Evolutionary conservation across 2,329 filamentous ascomycete genomes (phyloP).

Genomic region (Aspergillus eucalypticola): DNA sequence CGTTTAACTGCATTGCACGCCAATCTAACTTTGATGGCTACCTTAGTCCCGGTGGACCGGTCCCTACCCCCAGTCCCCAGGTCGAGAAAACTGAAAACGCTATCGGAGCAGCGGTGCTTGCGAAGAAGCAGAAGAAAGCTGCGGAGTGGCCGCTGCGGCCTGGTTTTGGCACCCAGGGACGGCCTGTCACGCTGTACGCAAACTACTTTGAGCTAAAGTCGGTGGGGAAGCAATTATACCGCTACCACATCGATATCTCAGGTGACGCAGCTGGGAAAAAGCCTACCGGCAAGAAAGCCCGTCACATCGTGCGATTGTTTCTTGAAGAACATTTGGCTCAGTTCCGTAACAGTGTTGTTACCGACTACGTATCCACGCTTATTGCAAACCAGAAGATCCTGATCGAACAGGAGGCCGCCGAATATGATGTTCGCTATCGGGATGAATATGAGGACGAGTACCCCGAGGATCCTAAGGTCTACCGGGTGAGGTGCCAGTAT

Average conservation of each 20-base stretch:
- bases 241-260: conserved; percentile 43
- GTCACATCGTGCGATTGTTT: conserved; percentile 51
- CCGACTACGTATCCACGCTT: conserved; percentile 43
- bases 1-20: background rate
- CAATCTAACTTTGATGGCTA: background rate
- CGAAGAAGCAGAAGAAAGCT: conserved; percentile 18
- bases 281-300: conserved; percentile 46
- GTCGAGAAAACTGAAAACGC: conserved; percentile 32
- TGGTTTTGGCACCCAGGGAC: conserved; percentile 39
- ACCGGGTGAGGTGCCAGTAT: conserved; percentile 37
- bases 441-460: conserved; percentile 39
- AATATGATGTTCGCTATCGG: conserved; percentile 36
- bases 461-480: conserved; percentile 32
- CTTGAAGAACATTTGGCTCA: conserved; percentile 39
- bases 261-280: conserved; percentile 28
- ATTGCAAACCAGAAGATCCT: conserved; percentile 35
- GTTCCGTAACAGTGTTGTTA: conserved; percentile 35
- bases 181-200: conserved; percentile 35
- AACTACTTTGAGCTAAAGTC: conserved; percentile 44
- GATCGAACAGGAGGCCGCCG: conserved; percentile 11
- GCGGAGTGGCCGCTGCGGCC: conserved; percentile 37
- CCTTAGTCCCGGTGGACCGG: conserved; percentile 24
- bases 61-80: conserved; percentile 22
- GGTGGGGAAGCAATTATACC: conserved; percentile 40
- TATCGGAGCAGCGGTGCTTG: conserved; percentile 25